Base-by-base conservation (phyloP, 345 rosid genomes). In the Citrus cavaleriei region DNA sequence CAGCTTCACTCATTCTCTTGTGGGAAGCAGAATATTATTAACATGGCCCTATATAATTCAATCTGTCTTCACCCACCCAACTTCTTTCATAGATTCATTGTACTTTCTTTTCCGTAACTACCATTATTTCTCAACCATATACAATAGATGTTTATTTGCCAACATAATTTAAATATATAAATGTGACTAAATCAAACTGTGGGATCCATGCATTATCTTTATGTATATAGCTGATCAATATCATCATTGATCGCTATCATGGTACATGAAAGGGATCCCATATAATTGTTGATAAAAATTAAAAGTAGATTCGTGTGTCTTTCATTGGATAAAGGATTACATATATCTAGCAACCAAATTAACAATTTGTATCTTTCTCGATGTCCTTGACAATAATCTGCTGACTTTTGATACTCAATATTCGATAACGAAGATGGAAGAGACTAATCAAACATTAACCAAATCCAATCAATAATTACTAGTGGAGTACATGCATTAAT, bases 311-410 rank as follows among this genome's bases (percentile, higher is more conserved):
- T 28, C 32, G 28, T 63, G 37, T 28, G 67, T 28, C 32, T 63
- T 63, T 28, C 37, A 63, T 16, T 63, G 35, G 68, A 14, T 34
- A 67, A 21, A 67, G 10, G 9, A 22, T 21, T 35, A 22, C 40
- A 67, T 25, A 67, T 21, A 4, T 37, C 14, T 13, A 58, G 16
- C 46, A 27, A 61, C 58, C 58, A 40, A 74, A 46, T 46, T 13
- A 46, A 40, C 59, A 27, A 42, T 18, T 74, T 60, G 59, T 40
- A 74, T 38, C 35, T 59, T 71, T 73, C n/a, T 59, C 18, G 8
- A 35, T 59, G 54, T 73, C 34, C 22, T 73, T 71, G 51, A 49
- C 27, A 57, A 72, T 72, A 57, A 71, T 51, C 37, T 71, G 70
- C 25, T 35, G 70, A 66, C 70, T 34, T 68, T 69, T 38, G 30